Evolutionary conservation across 1,139 yeast genomes (phyloP), one percentile per base, ranked within the genome.

Genomic region (Suhomyces taliae): DNA sequence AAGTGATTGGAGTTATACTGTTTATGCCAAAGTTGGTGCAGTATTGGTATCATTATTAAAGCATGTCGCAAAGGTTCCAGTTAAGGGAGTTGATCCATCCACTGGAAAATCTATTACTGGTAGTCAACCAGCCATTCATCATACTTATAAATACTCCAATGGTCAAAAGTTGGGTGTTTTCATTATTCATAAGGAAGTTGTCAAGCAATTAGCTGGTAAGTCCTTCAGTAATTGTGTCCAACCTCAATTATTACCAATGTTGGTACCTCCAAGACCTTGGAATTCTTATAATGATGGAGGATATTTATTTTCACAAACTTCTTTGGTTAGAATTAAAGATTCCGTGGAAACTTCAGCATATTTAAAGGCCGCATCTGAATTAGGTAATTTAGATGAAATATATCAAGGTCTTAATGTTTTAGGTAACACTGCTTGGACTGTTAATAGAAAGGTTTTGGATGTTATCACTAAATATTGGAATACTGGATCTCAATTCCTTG

Each of bases 191-290:
- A 82, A 82, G 54, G 76, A 80, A 27, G 76, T 93, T 45, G 79
- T 85, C 8, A 76, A 79, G 40, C 82, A 79, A 58, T 67, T 91
- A 48, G 84, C 90, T 7, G 83, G 86, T 3, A 91, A 86, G 51
- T 76, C 82, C 24, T 67, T 84, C 39, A 76, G 81, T 10, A 84
- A 86, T 47, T 76, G 86, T 2, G 81, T 91, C 7, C 93, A 87
- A 58, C 97, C 98, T 0, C 98, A 93, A 65, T 76, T 81, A 53
- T 74, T 95, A 49, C 99, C 99, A 11, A 95, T 95, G 99, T 73
- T 95, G 50, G 87, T 88, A 8, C 81, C 83, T 51, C 99, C 99
- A 24, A 75, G 84, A 47, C 90, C 90, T 6, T 93, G 99, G 99
- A 78, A 82, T 0, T 72, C 83, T 8, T 83, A 84, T 77, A 83